These are phyloP conservation scores for Malassezia psittaci DNA, from an alignment of 1,284 basidiomycete species.

Conservation along the genomic window DNA sequence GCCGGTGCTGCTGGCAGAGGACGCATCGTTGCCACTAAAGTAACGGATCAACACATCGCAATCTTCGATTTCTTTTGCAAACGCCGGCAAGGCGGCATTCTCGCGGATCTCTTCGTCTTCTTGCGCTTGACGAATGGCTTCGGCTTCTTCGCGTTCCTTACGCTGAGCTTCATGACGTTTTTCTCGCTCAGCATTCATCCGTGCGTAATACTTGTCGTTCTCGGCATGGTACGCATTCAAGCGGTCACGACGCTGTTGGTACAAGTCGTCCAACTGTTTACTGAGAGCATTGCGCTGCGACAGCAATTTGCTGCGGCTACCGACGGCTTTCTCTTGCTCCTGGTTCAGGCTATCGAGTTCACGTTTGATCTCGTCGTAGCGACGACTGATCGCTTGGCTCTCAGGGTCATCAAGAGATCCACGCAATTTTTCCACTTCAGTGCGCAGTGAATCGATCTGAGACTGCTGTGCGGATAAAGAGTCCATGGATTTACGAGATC, in stretches of 20 bases:
- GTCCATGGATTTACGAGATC: slow-evolving; percentile 35
- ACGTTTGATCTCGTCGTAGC: slow-evolving; percentile 69
- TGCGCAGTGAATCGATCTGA: slow-evolving; percentile 69
- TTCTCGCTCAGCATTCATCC: slow-evolving; percentile 40
- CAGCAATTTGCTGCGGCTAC: slow-evolving; percentile 70
- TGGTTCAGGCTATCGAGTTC: slow-evolving; percentile 80
- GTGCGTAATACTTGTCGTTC: slow-evolving; percentile 40
- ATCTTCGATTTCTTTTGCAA: slow-evolving; percentile 87
- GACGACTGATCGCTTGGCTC: slow-evolving; percentile 67
- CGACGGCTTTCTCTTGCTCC: slow-evolving; percentile 73
- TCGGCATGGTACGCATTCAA: slow-evolving; percentile 36
- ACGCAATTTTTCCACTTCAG: slow-evolving; percentile 65
- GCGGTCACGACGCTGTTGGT: slow-evolving; percentile 64
- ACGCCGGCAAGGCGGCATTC: slow-evolving; percentile 82
- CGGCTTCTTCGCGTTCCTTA: slow-evolving; percentile 70
- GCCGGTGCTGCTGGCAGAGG: neutral
- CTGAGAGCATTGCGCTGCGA: slow-evolving; percentile 71
- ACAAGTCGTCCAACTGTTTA: slow-evolving; percentile 57
- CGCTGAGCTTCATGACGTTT: slow-evolving; percentile 66
- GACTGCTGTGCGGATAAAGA: slow-evolving; percentile 54
- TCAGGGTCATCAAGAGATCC: slow-evolving; percentile 84
- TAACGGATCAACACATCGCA: slow-evolving; percentile 86
- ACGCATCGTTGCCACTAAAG: slow-evolving; percentile 54
- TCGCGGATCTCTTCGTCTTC: slow-evolving; percentile 72
- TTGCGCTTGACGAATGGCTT: slow-evolving; percentile 71